phyloP scores from a whole-genome alignment of 2,329 filamentous ascomycete species.

The Dendrostoma leiphaemia region DNA sequence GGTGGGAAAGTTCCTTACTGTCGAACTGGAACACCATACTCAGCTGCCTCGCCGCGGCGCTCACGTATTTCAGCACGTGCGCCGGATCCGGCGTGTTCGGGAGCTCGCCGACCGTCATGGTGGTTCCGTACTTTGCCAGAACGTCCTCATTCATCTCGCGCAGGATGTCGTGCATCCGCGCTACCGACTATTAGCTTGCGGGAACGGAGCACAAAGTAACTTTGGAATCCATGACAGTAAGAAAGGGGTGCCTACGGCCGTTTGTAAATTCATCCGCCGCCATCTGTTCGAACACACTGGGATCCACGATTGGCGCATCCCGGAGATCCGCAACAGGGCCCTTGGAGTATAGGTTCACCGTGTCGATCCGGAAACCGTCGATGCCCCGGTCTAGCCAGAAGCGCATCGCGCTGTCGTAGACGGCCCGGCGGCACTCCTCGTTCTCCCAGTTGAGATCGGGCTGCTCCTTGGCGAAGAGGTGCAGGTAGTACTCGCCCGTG shows the following conservation, averaged over 20 bases:
- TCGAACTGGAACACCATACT: slow-evolving; percentile 71
- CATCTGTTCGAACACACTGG: slow-evolving; percentile 46
- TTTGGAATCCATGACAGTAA: too few relatives aligned
- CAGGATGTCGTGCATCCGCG: slow-evolving; percentile 66
- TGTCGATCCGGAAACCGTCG: slow-evolving; percentile 72
- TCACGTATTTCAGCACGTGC: slow-evolving; percentile 59
- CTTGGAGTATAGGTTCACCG: slow-evolving; percentile 69
- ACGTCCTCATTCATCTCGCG: slow-evolving; percentile 62
- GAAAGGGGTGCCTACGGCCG: too few relatives aligned
- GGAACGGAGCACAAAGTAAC: too few relatives aligned
- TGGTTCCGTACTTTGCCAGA: slow-evolving; percentile 57
- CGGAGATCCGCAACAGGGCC: slow-evolving; percentile 46
- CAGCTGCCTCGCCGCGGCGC: slow-evolving; percentile 55
- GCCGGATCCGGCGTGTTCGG: slow-evolving; percentile 58
- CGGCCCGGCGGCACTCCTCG: slow-evolving; percentile 61
- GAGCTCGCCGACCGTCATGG: slow-evolving; percentile 71
- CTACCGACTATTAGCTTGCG: slow-evolving; percentile 69
- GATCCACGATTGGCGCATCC: slow-evolving; percentile 55
- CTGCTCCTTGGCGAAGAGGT: slow-evolving; percentile 72
- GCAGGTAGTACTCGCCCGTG: slow-evolving; percentile 75
- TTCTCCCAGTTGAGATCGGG: slow-evolving; percentile 89
- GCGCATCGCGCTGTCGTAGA: slow-evolving; percentile 69
- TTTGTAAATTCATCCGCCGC: too few relatives aligned
- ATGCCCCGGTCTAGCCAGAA: slow-evolving; percentile 79
- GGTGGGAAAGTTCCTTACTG: too few relatives aligned